Evolutionary conservation across 1,139 yeast genomes (phyloP).

Genomic region (Candida glucosophila): DNA sequence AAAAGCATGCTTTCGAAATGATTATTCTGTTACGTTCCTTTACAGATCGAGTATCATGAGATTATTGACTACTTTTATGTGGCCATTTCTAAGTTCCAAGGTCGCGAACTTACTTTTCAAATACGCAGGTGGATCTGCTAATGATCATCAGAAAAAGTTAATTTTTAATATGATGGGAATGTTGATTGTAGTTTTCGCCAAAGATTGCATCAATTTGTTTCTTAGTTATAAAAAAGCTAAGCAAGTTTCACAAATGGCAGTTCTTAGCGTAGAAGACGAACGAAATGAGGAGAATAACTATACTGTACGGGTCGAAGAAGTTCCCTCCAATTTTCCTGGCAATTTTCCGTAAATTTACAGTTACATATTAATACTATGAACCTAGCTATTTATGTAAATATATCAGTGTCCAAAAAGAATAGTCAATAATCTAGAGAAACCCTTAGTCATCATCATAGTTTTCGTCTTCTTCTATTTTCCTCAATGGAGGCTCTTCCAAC

Average conservation of each 20-base stretch:
- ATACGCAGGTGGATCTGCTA: conserved; percentile 2
- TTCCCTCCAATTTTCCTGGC: too few relatives aligned
- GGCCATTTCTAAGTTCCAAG: conserved; percentile 35
- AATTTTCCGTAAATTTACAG: too few relatives aligned
- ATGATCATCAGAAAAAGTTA: conserved; percentile 18
- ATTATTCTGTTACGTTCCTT: conserved; percentile 22
- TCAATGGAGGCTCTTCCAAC: conserved; percentile 54
- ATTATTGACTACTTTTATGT: conserved; percentile 24
- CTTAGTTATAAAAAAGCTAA: conserved; percentile 18
- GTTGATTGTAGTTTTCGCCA: conserved; percentile 22
- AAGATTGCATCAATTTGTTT: conserved; percentile 26
- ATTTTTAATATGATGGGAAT: conserved; percentile 28
- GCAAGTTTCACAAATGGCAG: conserved; percentile 15
- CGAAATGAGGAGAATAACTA: too few relatives aligned
- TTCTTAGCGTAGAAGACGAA: conserved; percentile 9
- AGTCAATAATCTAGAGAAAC: background rate
- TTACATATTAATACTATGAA: too few relatives aligned
- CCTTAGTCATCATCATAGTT: conserved; percentile 65
- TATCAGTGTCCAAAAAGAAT: too few relatives aligned
- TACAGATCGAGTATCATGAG: conserved; percentile 19
- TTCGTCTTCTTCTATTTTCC: conserved; percentile 77
- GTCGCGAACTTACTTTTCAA: conserved; percentile 18
- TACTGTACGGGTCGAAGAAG: too few relatives aligned
- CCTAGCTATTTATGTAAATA: too few relatives aligned
- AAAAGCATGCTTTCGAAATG: conserved; percentile 27